phyloP scores from a whole-genome alignment of 2,329 filamentous ascomycete genomes.

The Trichoderma sp. region DNA sequence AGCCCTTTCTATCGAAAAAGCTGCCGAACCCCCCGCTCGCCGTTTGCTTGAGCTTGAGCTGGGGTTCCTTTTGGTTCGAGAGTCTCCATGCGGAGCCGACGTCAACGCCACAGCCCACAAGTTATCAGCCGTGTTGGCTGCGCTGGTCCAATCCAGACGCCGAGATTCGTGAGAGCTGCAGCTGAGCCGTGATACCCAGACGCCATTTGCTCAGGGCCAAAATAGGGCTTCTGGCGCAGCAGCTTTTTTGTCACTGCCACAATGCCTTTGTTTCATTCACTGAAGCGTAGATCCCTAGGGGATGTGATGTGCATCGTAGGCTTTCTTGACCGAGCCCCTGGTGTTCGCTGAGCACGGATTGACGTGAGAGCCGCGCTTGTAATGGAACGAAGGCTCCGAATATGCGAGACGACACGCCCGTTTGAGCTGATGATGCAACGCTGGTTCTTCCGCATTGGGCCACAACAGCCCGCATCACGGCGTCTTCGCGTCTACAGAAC shows the following conservation, averaged over 20 bases:
- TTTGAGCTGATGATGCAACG: slow-evolving; percentile 8
- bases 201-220: not conserved
- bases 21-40: not conserved
- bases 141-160: slow-evolving; percentile 11
- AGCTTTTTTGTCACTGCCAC: slow-evolving; percentile 6
- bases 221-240: slow-evolving; percentile 8
- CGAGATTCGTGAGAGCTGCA: not conserved
- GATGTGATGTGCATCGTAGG: not conserved
- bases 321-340: not conserved
- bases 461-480: not conserved
- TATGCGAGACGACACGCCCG: not conserved
- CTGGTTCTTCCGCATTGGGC: slow-evolving; percentile 6
- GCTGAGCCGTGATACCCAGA: slow-evolving; percentile 4
- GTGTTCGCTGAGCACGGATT: not conserved
- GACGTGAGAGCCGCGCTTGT: not conserved
- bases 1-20: not conserved
- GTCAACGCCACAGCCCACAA: slow-evolving; percentile 18
- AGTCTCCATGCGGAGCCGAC: slow-evolving; percentile 11
- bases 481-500: not conserved
- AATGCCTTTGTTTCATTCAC: not conserved
- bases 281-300: not conserved
- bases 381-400: not conserved
- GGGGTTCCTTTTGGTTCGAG: not conserved
- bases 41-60: not conserved
- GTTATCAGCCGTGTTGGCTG: not conserved